Evolutionary conservation across 2,329 filamentous ascomycete genomes (phyloP), one percentile per base, ranked within the genome.

Genomic region (Colletotrichum phormii): DNA sequence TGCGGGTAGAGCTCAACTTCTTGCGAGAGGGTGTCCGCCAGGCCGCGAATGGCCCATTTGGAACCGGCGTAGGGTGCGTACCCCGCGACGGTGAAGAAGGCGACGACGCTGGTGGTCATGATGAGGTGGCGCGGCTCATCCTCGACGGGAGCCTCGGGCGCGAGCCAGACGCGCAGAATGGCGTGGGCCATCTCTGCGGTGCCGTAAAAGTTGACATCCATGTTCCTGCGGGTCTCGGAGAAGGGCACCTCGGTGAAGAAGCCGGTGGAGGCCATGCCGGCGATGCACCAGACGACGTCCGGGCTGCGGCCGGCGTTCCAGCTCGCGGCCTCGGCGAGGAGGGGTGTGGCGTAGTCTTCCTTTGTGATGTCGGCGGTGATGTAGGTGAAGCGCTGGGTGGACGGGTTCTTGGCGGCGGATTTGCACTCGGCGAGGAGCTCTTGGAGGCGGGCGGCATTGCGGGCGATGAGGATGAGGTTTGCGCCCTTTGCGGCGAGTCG

Each of bases 121-220:
- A 99, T 90, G 75, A 99, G 88, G 82, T 98, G 96, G 67, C 92
- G 90, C 11, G 92, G 86, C 74, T 88, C 84, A 5, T 83, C 77
- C 61, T 86, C 81, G 46, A 86, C 78, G 9, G 85, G 81, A 5
- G 81, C 82, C 11, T 82, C 82, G 13, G 87, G 86, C 4, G 84
- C 83, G 57, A 95, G 89, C 96, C 96, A 98, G 73, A 89, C 88
- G 64, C 88, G 89, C 74, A 98, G 84, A 22, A 93, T 90, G 24
- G 94, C 91, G 80, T 97, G 95, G 49, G 95, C 93, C 84, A 97
- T 94, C 81, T 97, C 97, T 53, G 93, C 92, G 35, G 92, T 91
- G 61, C 94, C 94, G 88, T 92, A 98, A 85, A 94, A 98, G 84
- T 98, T 96, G 77, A 96, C 89, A 79, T 98, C 94, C 94, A 98